Base-by-base conservation (phyloP, 1,139 yeast genomes). In the Suhomyces yuchorum region DNA sequence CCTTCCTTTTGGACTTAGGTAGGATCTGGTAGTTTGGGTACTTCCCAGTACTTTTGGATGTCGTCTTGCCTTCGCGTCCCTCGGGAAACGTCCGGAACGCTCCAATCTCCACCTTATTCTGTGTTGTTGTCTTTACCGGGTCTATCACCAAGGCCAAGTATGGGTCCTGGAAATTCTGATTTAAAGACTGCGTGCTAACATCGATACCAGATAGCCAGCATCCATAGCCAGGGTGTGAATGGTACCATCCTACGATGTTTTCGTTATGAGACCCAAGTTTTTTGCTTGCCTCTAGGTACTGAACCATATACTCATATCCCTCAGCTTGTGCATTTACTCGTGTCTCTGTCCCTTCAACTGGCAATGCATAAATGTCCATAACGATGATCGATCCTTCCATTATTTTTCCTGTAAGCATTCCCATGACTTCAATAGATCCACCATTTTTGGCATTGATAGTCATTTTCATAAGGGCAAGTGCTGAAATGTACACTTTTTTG, bases 201-300 rank as follows among this genome's bases (percentile, higher is more conserved):
- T 91, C 97, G 43, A 91, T 90, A 15, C 93, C 95, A 52, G 93
- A 84, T 37, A 91, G 68, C 96, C 97, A 87, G 63, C 97, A 88
- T 37, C 97, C 98, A 65, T 91, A 93, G 0, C 97, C 97, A 0
- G 98, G 98, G 66, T 93, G 99, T 2, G 97, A 91, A 67, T 93
- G 96, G 67, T 92, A 88, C 96, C 96, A 88, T 7, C 97, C 97
- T 14, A 91, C 90, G 33, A 93, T 87, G 57, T 87, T 80, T 45
- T 78, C 79, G 12, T 70, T 60, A 22, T 84, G 71, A 7, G 54
- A 53, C 8, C 81, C 82, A 1, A 76, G 69, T 40, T 71, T 72
- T 51, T 84, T 81, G 60, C 84, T 75, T 34, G 80, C 75, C 50
- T 84, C 84, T 45, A 87, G 70, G 64, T 87, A 91, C 55, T 84